These are phyloP conservation scores for Wickerhamomyces chambardii DNA, from an alignment of 805 yeast species.

Conservation along the genomic window DNA sequence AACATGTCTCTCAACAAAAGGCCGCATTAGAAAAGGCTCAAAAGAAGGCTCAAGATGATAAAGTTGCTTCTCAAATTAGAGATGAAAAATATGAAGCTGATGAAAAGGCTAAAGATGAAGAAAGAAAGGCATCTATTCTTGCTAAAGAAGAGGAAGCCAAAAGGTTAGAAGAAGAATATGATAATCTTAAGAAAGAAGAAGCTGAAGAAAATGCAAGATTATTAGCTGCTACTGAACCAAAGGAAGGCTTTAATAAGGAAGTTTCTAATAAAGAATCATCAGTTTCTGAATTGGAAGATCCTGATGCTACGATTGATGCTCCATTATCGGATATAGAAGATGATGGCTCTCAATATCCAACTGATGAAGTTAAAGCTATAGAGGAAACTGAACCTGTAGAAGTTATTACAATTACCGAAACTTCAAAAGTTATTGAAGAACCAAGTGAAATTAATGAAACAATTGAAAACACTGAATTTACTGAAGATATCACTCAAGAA, in stretches of 20 bases:
- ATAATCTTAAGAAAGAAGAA: too few species aligned
- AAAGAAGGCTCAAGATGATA: not conserved
- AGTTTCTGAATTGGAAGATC: not conserved
- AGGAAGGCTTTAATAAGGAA: too few species aligned
- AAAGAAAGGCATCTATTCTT: not conserved
- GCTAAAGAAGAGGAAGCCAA: not conserved
- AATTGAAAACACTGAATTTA: not conserved
- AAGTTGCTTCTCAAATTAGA: too few species aligned
- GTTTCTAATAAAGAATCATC: too few species aligned
- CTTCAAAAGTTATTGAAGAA: not conserved
- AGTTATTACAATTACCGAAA: not conserved
- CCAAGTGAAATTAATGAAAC: not conserved
- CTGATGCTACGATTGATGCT: not conserved
- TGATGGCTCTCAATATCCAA: not conserved
- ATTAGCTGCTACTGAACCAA: not conserved
- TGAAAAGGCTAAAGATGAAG: not conserved
- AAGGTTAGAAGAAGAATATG: not conserved
- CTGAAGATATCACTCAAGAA: not conserved
- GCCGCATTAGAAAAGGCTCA: not conserved
- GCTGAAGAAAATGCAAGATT: not conserved
- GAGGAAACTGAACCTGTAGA: not conserved
- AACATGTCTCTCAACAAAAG: not conserved
- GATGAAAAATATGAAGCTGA: not conserved
- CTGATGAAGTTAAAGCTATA: too few species aligned
- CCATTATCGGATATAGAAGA: not conserved